A percentile compares a stretch with the other conserved stretches of the same genome.
These are phyloP conservation scores for Macaranga tanarius DNA, from an alignment of 441 rosid species.

Conservation along the genomic window DNA sequence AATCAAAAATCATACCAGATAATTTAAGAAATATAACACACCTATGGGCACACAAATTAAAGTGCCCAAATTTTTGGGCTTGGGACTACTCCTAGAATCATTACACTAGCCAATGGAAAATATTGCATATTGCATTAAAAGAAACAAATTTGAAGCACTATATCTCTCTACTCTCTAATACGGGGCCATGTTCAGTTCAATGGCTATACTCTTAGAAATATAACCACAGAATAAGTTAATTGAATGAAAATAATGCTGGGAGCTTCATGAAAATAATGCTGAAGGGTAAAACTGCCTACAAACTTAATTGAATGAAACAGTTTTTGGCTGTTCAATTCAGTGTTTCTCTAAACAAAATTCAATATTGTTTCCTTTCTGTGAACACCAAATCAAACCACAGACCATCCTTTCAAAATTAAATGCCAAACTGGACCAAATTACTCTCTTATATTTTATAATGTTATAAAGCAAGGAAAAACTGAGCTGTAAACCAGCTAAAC, in stretches of 20 bases:
- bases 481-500: no score
- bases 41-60: neutral
- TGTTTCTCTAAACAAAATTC: no score
- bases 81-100: neutral
- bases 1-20: conserved; percentile 9
- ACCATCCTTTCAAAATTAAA: no score
- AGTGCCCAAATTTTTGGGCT: neutral
- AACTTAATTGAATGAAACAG: neutral
- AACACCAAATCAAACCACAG: no score
- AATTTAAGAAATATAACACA: neutral
- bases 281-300: neutral
- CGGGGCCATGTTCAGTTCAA: neutral
- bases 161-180: no score
- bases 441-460: no score
- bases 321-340: neutral
- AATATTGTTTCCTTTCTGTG: no score
- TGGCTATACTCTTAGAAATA: neutral
- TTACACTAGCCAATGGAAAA: neutral
- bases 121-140: no score
- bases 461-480: no score
- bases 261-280: neutral
- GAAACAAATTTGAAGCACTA: neutral
- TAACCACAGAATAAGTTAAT: neutral
- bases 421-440: no score
- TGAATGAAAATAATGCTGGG: no score